Base-by-base conservation (phyloP, 2,329 filamentous ascomycete genomes). In the Colletotrichum agaves region DNA sequence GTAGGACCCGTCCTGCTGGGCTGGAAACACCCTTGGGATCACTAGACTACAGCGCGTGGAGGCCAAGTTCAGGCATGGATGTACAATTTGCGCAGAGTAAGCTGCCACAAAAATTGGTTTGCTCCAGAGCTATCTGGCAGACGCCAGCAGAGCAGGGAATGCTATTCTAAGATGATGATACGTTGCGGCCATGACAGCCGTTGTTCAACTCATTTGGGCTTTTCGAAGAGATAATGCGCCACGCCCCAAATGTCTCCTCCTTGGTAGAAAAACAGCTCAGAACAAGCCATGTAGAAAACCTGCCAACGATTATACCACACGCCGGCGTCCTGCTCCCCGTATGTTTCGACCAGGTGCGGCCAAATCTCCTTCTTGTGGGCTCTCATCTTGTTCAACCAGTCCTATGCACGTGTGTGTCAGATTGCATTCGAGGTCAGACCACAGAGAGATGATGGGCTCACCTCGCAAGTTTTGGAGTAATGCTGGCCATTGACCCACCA, bases 11-110 rank as follows among this genome's bases (percentile, higher is more conserved):
- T 90, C 61, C 84, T 98, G 71, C 79, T 99, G 75, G 96, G 96
- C 79, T 93, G 90, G 91, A 98, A 94, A 84, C 96, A 98, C 81
- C 96, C 94, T 72, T 98, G 94, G 93, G 94, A 98, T 74, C 94
- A 97, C 83, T 97, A 84, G 87, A 81, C 67, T 71, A 57, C 17
- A 59, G 27, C 50, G 19, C 10, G 35, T 21, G 17, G 50, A 39
- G 33, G 12, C 50, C 11, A 17, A 37, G 19, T 17, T 35, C 31
- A 27, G 11, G 33, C 7, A 53, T 6, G 50, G 13, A 39, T 50
- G 19, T 13, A 17, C 17, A 3, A 13, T 31, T 52, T 35, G 47
- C 19, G 46, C 33, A 21, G 12, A n/a, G 15, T 21, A 67, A 33
- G 11, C 46, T 15, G 33, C 17, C n/a, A 58, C 27, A 23, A 43